Evolutionary conservation across 2,329 filamentous ascomycete species (phyloP).

Genomic region (Arthrocladium fulminans): DNA sequence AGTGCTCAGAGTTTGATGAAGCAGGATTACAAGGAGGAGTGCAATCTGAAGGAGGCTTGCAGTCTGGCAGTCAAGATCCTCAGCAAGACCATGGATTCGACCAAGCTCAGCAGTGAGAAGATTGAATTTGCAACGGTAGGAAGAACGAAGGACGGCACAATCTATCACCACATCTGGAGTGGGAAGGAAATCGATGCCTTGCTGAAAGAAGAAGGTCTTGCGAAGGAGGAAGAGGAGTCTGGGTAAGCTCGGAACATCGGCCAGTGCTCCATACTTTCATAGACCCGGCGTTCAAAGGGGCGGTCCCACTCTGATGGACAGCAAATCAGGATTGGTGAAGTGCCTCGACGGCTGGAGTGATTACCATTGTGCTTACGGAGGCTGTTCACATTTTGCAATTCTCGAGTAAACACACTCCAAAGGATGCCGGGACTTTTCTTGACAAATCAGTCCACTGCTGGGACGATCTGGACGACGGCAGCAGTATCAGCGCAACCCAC

Average conservation of each 20-base stretch:
- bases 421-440: no score
- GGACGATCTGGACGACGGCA: no score
- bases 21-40: conserved; percentile 99
- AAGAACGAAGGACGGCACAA: conserved; percentile 86
- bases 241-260: neutral
- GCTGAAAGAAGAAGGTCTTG: conserved; percentile 89
- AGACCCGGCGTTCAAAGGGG: neutral
- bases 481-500: no score
- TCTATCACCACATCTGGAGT: conserved; percentile 96
- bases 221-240: conserved; percentile 64
- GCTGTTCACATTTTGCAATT: no score
- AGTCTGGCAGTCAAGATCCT: conserved; percentile 96
- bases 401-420: no score
- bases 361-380: no score
- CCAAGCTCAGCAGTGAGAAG: conserved; percentile 97
- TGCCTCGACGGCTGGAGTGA: neutral
- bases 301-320: neutral
- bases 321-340: neutral
- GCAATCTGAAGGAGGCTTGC: conserved; percentile 89
- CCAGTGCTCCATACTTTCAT: neutral
- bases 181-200: conserved; percentile 92
- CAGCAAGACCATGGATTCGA: conserved; percentile 99
- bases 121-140: conserved; percentile 98
- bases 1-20: conserved; percentile 94
- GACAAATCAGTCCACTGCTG: no score